phyloP scores from a whole-genome alignment of 2,329 filamentous ascomycete genomes.

The Trichoderma koningii region DNA sequence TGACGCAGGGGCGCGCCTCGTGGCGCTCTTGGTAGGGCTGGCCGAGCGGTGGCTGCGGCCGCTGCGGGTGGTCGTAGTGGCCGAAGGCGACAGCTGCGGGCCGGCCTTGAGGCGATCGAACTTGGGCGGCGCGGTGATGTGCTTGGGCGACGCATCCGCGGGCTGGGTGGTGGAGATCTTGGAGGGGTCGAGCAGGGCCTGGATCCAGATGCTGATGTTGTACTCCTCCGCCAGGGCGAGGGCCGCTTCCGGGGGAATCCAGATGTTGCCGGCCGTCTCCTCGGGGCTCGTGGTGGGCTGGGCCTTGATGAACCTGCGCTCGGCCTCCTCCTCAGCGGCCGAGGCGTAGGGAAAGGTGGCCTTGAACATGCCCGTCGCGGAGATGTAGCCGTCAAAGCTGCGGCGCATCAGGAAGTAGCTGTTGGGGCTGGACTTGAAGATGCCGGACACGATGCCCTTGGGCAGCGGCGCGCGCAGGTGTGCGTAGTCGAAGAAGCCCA shows the following conservation, averaged over 20 bases:
- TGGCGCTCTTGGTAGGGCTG: conserved; percentile 61
- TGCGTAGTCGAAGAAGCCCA: conserved; percentile 92
- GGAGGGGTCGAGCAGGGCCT: conserved; percentile 85
- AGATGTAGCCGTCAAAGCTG: conserved; percentile 81
- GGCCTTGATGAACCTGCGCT: conserved; percentile 83
- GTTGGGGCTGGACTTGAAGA: conserved; percentile 85
- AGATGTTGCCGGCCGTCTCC: conserved; percentile 94
- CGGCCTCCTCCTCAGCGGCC: conserved; percentile 68
- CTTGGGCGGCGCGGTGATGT: conserved; percentile 78
- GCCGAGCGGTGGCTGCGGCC: conserved; percentile 57
- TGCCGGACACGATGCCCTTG: conserved; percentile 87
- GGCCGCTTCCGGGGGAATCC: conserved; percentile 84
- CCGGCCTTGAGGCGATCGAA: conserved; percentile 61
- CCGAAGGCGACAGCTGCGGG: conserved; percentile 49
- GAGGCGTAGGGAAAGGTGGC: conserved; percentile 81
- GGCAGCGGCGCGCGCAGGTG: conserved; percentile 91
- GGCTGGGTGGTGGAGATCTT: conserved; percentile 66
- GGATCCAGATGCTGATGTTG: conserved; percentile 81
- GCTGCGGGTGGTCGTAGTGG: conserved; percentile 51
- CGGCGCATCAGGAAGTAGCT: conserved; percentile 97
- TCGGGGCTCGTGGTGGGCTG: conserved; percentile 80
- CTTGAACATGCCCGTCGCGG: conserved; percentile 90
- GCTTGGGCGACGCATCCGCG: conserved; percentile 69
- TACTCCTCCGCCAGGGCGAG: conserved; percentile 85
- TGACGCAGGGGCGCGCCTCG: conserved; percentile 50